Base-by-base conservation (phyloP, 805 yeast genomes). In the Deakozyma indianensis region DNA sequence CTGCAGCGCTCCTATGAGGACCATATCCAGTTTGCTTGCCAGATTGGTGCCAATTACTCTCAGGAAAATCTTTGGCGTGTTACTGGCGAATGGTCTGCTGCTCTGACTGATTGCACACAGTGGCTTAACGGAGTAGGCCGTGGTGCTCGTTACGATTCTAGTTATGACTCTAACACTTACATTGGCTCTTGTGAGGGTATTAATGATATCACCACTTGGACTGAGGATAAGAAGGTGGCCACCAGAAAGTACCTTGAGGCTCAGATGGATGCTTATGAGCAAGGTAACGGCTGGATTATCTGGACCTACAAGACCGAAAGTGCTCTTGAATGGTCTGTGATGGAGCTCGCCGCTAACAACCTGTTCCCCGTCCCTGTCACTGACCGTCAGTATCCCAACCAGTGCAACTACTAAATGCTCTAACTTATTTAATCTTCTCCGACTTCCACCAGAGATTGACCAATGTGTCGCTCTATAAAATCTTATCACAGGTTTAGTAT, bases 251-350 rank as follows among this genome's bases (percentile, higher is more conserved):
- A 70, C 59, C 69, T 87, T 43, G 96, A 88, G 67, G 95, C 95
- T 43, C 96, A 88, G 70, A 67, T 88, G 57, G 95, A 88, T 59
- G 85, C 95, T 1, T 80, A 70, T 57, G 84, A 79, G 55, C 73
- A 72, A 54, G 64, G 64, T 38, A 44, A 77, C 48, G 97, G 97
- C 25, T 88, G 96, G 96, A 74, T 85, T 47, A 81, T 83, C 69
- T 88, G 96, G 96, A 76, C 81, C 61, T 87, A 85, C 81, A 88
- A 87, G 70, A 83, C 95, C 23, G 96, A 88, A 65, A 64, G 64
- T 53, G 69, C 84, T 20, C 60, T 80, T 45, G 96, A 88, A 61
- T 88, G 96, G 96, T 95, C 84, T 64, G 72, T 83, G 67, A 68
- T 70, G 55, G 66, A 68, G 51, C 72, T 88, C 54, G 62, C 74